A percentile compares a stretch with the other conserved stretches of the same genome.
Conservation (phyloP, 2,329 filamentous ascomycete genomes). For the Neofusicoccum laricinum region DNA sequence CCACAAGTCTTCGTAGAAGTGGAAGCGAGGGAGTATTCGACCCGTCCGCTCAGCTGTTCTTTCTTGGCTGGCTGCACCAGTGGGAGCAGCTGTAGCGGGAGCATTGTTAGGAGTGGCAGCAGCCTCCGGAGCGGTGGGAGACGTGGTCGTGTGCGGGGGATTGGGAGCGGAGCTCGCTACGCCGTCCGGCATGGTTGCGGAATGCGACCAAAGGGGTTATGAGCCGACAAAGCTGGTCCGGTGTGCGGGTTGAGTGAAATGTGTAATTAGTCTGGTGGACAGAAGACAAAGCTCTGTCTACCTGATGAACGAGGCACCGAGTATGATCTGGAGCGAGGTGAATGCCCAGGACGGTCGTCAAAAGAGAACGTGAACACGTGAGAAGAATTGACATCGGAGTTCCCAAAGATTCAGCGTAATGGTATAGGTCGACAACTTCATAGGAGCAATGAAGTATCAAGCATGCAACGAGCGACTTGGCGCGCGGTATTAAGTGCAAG, state of each 20-base stretch:
- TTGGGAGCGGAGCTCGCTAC: background rate
- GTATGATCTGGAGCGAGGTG: no score
- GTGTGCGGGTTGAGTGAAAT: no score
- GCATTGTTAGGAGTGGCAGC: background rate
- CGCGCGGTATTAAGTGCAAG: background rate
- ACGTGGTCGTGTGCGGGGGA: background rate
- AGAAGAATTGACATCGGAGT: no score
- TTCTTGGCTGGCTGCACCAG: background rate
- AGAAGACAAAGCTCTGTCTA: background rate
- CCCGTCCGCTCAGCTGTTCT: background rate
- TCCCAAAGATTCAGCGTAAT: no score
- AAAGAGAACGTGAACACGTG: no score
- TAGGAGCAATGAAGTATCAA: background rate
- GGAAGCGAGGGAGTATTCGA: background rate
- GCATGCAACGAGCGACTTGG: background rate
- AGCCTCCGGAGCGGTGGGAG: background rate
- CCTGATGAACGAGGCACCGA: no score
- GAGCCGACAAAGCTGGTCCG: background rate
- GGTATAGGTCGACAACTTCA: no score
- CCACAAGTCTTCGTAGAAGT: background rate
- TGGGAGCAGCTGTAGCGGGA: background rate
- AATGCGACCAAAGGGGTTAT: no score
- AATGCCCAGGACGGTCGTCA: no score
- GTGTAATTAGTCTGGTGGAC: background rate
- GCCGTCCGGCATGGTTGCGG: background rate